These are phyloP conservation scores for Xerocomus nothofagi DNA, from an alignment of 1,284 basidiomycete genomes.

Conservation along the genomic window DNA sequence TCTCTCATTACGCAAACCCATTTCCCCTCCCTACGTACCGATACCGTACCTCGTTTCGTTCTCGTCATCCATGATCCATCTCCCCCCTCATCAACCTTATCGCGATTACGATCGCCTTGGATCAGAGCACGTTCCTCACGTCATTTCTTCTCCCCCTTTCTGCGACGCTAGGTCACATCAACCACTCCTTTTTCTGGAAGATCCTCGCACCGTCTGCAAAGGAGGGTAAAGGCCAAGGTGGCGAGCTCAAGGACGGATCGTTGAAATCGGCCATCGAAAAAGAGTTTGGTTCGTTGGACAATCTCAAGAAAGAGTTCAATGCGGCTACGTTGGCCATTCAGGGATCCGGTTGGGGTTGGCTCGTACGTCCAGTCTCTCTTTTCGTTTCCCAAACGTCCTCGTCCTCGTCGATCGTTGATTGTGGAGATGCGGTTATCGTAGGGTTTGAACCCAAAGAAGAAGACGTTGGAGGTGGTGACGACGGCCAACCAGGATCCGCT, in stretches of 20 bases:
- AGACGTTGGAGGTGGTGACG: conserved; percentile 72
- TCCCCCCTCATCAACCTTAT: conserved; percentile 14
- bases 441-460: conserved; percentile 63
- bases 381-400: no score
- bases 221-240: conserved; percentile 53
- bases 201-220: conserved; percentile 69
- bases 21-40: no score
- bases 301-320: conserved; percentile 69
- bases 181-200: conserved; percentile 94
- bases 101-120: conserved; percentile 18
- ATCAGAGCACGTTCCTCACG: conserved; percentile 12
- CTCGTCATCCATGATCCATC: background rate
- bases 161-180: conserved; percentile 65
- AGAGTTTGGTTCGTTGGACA: conserved; percentile 71
- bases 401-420: conserved; percentile 24
- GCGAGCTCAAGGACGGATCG: conserved; percentile 60
- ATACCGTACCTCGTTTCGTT: no score
- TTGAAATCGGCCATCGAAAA: conserved; percentile 69
- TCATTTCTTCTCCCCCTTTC: background rate
- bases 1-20: background rate
- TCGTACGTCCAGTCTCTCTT: conserved; percentile 70
- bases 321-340: conserved; percentile 80
- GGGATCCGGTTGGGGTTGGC: conserved; percentile 94
- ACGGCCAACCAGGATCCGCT: conserved; percentile 92
- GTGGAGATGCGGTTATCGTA: no score